Evolutionary conservation across 345 rosid species (phyloP).

Genomic region (Citrus unshiu): DNA sequence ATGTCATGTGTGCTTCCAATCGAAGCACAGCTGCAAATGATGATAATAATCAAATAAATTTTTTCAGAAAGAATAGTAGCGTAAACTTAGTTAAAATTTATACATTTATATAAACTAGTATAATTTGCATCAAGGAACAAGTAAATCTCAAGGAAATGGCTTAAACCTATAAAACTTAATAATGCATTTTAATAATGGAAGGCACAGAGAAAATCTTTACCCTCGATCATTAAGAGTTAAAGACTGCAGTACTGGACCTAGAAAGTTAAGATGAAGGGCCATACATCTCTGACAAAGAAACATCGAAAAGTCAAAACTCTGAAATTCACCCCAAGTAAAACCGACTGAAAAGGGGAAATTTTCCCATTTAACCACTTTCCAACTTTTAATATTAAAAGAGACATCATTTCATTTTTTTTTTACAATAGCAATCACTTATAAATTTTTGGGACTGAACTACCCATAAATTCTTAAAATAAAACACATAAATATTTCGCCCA

Average conservation of each 20-base stretch:
- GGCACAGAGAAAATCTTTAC: constrained; percentile 37
- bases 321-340: constrained; percentile 9
- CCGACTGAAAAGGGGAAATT: not conserved
- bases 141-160: not conserved
- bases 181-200: constrained; percentile 9
- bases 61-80: not conserved
- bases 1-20: constrained; percentile 93
- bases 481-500: no score
- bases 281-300: constrained; percentile 72
- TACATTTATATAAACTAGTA: not conserved
- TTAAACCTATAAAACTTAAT: constrained; percentile 5
- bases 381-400: no score
- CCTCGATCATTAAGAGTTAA: constrained; percentile 63
- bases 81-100: not conserved
- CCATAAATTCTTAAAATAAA: no score
- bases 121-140: not conserved
- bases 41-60: constrained; percentile 2
- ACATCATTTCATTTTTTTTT: no score
- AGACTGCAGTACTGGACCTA: constrained; percentile 94
- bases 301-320: constrained; percentile 15
- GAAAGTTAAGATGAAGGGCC: constrained; percentile 92
- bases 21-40: constrained; percentile 68
- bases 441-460: fast-evolving
- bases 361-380: no score
- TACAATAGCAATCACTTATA: no score